These are phyloP conservation scores for Aspergillus costaricaensis DNA, from an alignment of 2,329 filamentous ascomycete species.

Conservation along the genomic window DNA sequence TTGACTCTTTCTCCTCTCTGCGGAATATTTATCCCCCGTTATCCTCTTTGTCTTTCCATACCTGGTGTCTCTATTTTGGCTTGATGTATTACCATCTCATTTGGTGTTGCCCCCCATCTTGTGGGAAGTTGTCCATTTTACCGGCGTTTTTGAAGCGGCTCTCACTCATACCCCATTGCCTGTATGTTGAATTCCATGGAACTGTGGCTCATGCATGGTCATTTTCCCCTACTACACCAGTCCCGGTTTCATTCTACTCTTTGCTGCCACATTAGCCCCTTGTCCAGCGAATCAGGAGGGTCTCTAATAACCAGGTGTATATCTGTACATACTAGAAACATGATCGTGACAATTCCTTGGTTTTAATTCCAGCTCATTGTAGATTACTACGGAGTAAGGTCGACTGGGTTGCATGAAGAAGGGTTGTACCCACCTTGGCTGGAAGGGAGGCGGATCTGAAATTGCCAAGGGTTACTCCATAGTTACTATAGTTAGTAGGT, in stretches of 20 bases:
- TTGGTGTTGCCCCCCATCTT: neutral
- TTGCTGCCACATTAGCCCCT: too few species aligned
- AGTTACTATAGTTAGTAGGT: too few species aligned
- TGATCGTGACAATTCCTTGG: neutral
- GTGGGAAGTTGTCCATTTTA: constrained; percentile 2
- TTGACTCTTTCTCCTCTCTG: neutral
- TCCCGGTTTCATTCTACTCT: neutral
- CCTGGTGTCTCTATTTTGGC: constrained; percentile 11
- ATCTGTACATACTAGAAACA: neutral
- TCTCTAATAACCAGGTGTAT: neutral
- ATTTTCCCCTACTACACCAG: neutral
- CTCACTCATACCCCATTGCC: constrained; percentile 22
- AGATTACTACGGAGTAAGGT: too few species aligned
- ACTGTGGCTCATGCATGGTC: neutral
- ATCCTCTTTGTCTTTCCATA: constrained; percentile 6
- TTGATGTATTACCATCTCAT: constrained; percentile 8
- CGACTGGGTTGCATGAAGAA: too few species aligned
- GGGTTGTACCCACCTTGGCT: too few species aligned
- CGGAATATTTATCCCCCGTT: neutral
- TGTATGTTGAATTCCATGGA: constrained; percentile 4
- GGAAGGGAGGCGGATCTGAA: too few species aligned
- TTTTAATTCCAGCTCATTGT: neutral
- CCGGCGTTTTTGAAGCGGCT: constrained; percentile 14
- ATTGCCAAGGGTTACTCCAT: too few species aligned
- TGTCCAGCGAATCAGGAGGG: too few species aligned